Percentiles rank a stretch among this genome's conserved stretches.
Evolutionary conservation across 176 grass and related monocot species (phyloP).

Genomic region (Stipa capillata): DNA sequence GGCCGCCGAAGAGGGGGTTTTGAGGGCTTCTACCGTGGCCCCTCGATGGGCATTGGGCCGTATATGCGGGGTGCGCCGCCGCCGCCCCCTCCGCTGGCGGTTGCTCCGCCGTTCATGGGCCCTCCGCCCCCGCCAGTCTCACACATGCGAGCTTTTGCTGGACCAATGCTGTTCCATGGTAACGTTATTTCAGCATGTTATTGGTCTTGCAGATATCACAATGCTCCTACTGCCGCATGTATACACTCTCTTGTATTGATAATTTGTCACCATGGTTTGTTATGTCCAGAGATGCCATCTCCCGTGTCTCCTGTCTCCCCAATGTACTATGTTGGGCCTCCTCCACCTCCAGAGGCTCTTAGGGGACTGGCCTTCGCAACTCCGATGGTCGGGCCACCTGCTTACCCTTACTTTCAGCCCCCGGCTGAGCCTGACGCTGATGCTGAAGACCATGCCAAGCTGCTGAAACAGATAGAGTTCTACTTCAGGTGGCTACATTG

Average conservation of each 20-base stretch:
- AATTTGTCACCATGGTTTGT: background rate
- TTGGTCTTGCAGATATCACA: background rate
- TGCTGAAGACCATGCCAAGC: conserved; percentile 23
- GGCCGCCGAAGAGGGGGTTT: conserved; percentile 37
- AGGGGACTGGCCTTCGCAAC: conserved; percentile 47
- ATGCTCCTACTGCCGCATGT: background rate
- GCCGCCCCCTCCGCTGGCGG: conserved; percentile 23
- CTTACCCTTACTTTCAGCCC: conserved; percentile 38
- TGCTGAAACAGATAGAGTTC: conserved; percentile 88
- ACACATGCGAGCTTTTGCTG: conserved; percentile 13
- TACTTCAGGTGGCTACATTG: conserved; percentile 70
- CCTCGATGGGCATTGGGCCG: conserved; percentile 2
- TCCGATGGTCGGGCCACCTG: conserved; percentile 45
- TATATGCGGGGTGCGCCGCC: conserved; percentile 38
- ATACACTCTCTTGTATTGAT: background rate
- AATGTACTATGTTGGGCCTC: conserved; percentile 63
- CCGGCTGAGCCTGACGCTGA: background rate
- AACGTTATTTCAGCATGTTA: background rate
- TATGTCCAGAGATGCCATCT: conserved; percentile 50
- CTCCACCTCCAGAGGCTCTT: conserved; percentile 51
- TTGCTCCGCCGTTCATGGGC: conserved; percentile 31
- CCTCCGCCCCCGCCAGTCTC: conserved; percentile 27
- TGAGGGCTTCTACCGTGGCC: conserved; percentile 38
- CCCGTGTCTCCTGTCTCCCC: conserved; percentile 43
- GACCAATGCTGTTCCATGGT: conserved; percentile 51